Evolutionary conservation across 2,329 filamentous ascomycete genomes (phyloP).

Genomic region (Ophiobolus disseminans): DNA sequence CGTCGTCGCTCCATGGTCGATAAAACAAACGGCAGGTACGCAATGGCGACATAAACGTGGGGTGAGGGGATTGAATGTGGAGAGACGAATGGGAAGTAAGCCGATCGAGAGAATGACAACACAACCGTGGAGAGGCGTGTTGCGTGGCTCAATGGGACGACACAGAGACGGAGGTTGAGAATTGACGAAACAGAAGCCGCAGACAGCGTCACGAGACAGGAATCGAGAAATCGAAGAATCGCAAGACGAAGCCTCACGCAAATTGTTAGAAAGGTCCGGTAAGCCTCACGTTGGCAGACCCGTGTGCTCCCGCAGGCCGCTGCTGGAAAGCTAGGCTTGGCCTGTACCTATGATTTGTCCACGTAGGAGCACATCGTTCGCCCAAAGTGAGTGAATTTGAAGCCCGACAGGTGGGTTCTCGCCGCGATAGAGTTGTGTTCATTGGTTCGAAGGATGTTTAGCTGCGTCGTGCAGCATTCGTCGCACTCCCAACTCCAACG

Average conservation of each 20-base stretch:
- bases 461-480: slow-evolving; percentile 38
- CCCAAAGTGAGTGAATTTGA: slow-evolving; percentile 36
- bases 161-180: slow-evolving; percentile 28
- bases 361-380: slow-evolving; percentile 42
- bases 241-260: slow-evolving; percentile 35
- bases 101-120: slow-evolving; percentile 34
- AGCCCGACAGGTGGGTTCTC: slow-evolving; percentile 36
- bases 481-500: slow-evolving; percentile 28
- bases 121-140: slow-evolving; percentile 30
- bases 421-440: slow-evolving; percentile 24
- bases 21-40: slow-evolving; percentile 33
- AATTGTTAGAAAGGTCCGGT: slow-evolving; percentile 33
- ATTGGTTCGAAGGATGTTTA: slow-evolving; percentile 36
- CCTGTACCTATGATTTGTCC: slow-evolving; percentile 44
- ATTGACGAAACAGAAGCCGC: slow-evolving; percentile 38
- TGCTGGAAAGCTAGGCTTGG: slow-evolving; percentile 32
- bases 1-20: slow-evolving; percentile 41
- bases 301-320: slow-evolving; percentile 34
- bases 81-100: slow-evolving; percentile 44
- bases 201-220: slow-evolving; percentile 43
- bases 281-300: slow-evolving; percentile 42
- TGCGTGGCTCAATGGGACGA: slow-evolving; percentile 41
- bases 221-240: slow-evolving; percentile 21
- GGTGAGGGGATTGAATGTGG: slow-evolving; percentile 40
- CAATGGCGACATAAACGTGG: slow-evolving; percentile 48